Base-by-base conservation (phyloP, 176 grass and related monocot genomes). In the Panicum miliaceum region DNA sequence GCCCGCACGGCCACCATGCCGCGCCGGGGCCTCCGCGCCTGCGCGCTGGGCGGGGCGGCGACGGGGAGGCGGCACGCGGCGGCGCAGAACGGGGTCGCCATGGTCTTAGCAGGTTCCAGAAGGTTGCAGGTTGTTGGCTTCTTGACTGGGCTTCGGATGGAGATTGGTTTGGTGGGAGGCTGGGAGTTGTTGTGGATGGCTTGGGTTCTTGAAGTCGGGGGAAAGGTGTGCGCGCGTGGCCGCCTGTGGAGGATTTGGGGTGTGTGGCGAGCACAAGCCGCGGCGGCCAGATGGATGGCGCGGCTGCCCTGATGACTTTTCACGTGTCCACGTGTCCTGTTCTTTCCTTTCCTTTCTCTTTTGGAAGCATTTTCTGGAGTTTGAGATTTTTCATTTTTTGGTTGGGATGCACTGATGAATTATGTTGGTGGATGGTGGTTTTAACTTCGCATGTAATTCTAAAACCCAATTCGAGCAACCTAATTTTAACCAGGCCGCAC, bases 221-320 rank as follows among this genome's bases (percentile, higher is more conserved):
- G 25, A 9, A 4, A 1, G 25, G 57, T 13, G 10, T 20, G 71
- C 20, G 34, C 52, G 85, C 72, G 58, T 79, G 75, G 86, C 73
- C 12, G 80, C 29, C 42, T 53, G 73, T n/a, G 11, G 45, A 38
- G 47, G 77, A 84, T 63, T 87, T 88, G 51, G 29, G 85, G 37
- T 90, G 88, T 90, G 87, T 85, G 91, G 91, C 84, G 40, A 58
- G 16, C 91, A 87, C 91, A 35, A 68, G 84, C 76, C 37, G 3
- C 34, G 8, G 26, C 10, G 27, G 23, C n/a, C 77, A 62, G 20
- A 42, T 69, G 25, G 66, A 73, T 79, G 75, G 65, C 7, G 48
- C 0, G 7, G 1, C 12, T 26, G 10, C 13, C 35, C 47, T n/a
- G n/a, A n/a, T n/a, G n/a, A n/a, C 3, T 3, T 36, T 12, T 13